phyloP scores from a whole-genome alignment of 2,329 filamentous ascomycete genomes.

The Aureobasidium musti region DNA sequence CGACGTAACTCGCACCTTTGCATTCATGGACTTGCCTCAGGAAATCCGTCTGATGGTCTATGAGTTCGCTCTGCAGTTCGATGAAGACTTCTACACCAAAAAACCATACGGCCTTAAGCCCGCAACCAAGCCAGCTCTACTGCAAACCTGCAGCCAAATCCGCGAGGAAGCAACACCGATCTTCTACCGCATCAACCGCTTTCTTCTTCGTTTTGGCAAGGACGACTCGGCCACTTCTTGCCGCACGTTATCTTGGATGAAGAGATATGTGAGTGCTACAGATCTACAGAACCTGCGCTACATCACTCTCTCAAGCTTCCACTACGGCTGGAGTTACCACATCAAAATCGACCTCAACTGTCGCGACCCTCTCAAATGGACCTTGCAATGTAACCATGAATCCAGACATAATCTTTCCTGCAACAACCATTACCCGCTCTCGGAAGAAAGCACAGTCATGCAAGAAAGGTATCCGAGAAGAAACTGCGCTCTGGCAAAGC shows the following conservation, averaged over 20 bases:
- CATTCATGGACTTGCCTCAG: not conserved
- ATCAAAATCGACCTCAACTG: not conserved
- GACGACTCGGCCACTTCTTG: not conserved
- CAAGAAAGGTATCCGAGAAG: no score
- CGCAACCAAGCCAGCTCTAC: not conserved
- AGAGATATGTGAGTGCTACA: not conserved
- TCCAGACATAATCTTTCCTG: not conserved
- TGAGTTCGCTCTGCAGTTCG: not conserved
- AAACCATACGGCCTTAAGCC: not conserved
- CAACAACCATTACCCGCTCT: not conserved
- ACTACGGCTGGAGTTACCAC: not conserved
- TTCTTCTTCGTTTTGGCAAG: not conserved
- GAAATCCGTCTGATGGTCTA: not conserved
- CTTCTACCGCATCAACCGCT: conserved; percentile 21
- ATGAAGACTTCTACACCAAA: not conserved
- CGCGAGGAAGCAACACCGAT: conserved; percentile 8
- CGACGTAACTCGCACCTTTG: not conserved
- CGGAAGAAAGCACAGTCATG: not conserved
- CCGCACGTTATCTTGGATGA: not conserved
- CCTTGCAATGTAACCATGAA: no score
- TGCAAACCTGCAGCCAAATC: not conserved
- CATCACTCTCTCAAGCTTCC: no score
- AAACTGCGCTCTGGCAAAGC: no score
- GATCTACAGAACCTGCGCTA: not conserved
- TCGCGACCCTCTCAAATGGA: not conserved